Evolutionary conservation across 306 rosid species (phyloP).

Genomic region (Lathyrus aphaca): DNA sequence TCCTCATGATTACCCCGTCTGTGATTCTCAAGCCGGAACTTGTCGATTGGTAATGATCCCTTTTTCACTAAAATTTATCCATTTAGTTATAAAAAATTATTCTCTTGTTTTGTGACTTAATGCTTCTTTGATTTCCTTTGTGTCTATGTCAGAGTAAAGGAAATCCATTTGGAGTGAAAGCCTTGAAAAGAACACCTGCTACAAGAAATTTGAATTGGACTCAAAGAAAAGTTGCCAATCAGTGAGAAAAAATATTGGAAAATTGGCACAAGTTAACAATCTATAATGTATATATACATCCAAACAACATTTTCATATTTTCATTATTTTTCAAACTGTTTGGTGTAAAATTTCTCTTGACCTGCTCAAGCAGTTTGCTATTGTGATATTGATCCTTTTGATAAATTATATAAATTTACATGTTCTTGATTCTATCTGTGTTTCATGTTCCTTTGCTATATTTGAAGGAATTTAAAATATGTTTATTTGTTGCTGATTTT

Average conservation of each 20-base stretch:
- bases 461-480: no score
- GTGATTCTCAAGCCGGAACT: conserved; percentile 61
- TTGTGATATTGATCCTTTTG: not conserved
- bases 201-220: conserved; percentile 10
- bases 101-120: not conserved
- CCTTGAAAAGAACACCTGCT: conserved; percentile 63
- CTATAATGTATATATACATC: not conserved
- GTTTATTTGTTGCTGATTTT: no score
- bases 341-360: conserved; percentile 21
- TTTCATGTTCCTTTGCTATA: no score
- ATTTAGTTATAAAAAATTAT: not conserved
- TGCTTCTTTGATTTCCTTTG: not conserved
- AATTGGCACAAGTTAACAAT: not conserved
- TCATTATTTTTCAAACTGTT: not conserved
- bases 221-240: conserved; percentile 33
- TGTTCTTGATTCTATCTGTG: not conserved
- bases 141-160: conserved; percentile 52
- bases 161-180: conserved; percentile 59
- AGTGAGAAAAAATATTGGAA: conserved; percentile 3
- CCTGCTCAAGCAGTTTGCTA: conserved; percentile 12
- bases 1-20: conserved; percentile 78
- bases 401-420: not conserved
- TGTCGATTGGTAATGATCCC: conserved; percentile 63
- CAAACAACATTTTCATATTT: not conserved
- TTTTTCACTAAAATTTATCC: not conserved